These are phyloP conservation scores for Ceratocystis variospora DNA, from an alignment of 2,329 filamentous ascomycete genomes.

Conservation along the genomic window DNA sequence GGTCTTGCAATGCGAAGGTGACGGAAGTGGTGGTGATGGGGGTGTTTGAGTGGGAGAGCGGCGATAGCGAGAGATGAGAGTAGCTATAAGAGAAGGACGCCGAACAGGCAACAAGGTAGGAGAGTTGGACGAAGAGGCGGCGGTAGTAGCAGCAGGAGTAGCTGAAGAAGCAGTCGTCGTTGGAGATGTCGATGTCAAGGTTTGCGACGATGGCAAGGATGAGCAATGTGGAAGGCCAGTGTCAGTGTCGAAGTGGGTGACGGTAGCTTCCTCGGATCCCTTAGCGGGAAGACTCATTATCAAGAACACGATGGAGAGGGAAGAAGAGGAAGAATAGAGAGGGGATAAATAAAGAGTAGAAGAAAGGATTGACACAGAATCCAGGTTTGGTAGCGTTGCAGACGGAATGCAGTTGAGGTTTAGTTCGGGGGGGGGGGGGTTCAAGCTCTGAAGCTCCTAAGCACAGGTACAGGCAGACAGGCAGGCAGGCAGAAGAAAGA, in stretches of 20 bases:
- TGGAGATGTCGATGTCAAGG: background rate
- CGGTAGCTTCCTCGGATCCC: conserved; percentile 10
- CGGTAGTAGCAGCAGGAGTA: background rate
- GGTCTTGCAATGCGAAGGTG: background rate
- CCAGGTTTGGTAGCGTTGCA: background rate
- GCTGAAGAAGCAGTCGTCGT: background rate
- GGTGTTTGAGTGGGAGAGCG: conserved; percentile 5
- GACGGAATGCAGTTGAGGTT: background rate
- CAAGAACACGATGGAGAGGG: background rate
- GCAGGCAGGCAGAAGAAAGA: no score
- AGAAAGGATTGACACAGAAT: background rate
- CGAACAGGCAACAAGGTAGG: background rate
- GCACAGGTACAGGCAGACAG: no score
- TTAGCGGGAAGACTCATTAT: conserved; percentile 16
- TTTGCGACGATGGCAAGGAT: background rate
- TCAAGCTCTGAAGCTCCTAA: no score
- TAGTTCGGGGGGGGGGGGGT: background rate
- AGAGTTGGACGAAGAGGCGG: background rate
- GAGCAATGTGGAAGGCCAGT: conserved; percentile 1
- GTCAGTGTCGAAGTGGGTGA: background rate
- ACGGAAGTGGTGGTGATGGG: background rate
- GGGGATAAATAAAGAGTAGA: background rate
- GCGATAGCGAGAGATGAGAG: conserved; percentile 13
- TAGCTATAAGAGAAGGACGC: conserved; percentile 11
- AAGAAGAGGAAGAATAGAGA: background rate